Percentiles rank a stretch among this genome's conserved stretches.
Evolutionary conservation across 1,284 basidiomycete genomes (phyloP).

Genomic region (Sanghuangporus sanghuang): DNA sequence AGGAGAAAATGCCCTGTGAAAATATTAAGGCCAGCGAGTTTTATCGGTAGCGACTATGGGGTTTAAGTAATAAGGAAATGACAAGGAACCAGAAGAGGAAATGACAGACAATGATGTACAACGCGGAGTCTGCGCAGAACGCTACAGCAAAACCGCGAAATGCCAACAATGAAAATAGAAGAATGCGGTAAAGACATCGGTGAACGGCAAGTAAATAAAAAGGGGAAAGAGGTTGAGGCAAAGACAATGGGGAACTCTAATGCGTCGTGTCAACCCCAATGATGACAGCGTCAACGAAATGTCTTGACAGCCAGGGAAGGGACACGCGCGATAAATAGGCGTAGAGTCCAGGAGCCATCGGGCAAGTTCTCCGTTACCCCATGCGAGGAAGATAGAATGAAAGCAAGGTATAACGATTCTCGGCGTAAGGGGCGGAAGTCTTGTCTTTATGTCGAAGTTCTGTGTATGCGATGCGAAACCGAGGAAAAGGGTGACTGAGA

Average conservation of each 20-base stretch:
- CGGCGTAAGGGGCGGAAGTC: not conserved
- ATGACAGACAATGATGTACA: slow-evolving; percentile 12
- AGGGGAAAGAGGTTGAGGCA: not conserved
- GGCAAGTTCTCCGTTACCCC: not conserved
- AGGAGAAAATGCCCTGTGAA: not conserved
- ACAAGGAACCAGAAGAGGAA: not conserved
- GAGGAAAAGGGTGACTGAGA: not conserved
- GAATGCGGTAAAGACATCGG: not conserved
- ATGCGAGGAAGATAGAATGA: not conserved
- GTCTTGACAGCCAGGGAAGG: not conserved
- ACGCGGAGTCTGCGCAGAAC: slow-evolving; percentile 9
- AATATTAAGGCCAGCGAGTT: not conserved
- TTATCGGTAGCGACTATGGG: not conserved
- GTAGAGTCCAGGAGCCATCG: slow-evolving; percentile 5
- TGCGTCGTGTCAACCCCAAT: not conserved
- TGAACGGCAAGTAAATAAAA: not conserved
- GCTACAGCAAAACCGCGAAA: slow-evolving; percentile 10
- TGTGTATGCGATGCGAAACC: slow-evolving; percentile 1
- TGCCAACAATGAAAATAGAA: slow-evolving; percentile 12
- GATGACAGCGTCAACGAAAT: not conserved
- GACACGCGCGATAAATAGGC: not conserved
- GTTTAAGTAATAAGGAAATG: not conserved
- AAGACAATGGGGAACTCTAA: not conserved
- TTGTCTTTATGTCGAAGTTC: not conserved
- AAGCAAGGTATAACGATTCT: slow-evolving; percentile 12